These are phyloP conservation scores for Lepraria neglecta DNA, from an alignment of 495 filamentous ascomycete genomes.

Conservation along the genomic window DNA sequence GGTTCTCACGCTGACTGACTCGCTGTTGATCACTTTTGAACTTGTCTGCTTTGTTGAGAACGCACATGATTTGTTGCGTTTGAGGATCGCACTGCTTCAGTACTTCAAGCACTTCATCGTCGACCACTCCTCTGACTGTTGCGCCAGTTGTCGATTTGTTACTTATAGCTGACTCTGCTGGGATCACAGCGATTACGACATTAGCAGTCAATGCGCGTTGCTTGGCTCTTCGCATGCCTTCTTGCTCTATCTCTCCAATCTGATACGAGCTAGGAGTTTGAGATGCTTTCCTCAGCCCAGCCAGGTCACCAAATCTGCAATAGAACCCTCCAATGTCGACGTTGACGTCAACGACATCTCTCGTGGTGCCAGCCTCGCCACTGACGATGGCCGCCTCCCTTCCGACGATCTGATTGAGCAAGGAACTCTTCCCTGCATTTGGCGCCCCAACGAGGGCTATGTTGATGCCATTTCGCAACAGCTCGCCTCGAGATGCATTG, in stretches of 20 bases:
- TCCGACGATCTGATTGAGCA: conserved; percentile 87
- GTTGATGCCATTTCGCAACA: conserved; percentile 78
- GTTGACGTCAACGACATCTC: conserved; percentile 89
- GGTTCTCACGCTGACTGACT: background rate
- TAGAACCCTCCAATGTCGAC: conserved; percentile 86
- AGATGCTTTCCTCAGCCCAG: conserved; percentile 54
- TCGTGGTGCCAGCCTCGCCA: conserved; percentile 80
- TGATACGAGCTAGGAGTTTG: conserved; percentile 14
- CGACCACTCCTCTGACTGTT: background rate
- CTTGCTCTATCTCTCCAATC: conserved; percentile 72
- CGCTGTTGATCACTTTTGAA: conserved; percentile 16
- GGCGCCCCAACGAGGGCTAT: conserved; percentile 84
- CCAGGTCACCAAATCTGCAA: conserved; percentile 86
- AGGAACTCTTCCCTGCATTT: conserved; percentile 90
- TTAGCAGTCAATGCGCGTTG: conserved; percentile 76
- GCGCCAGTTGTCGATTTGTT: too few relatives aligned
- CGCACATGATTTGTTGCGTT: conserved; percentile 48
- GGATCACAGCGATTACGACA: conserved; percentile 74
- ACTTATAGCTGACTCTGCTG: conserved; percentile 47
- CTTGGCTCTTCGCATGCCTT: conserved; percentile 85
- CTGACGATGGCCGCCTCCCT: conserved; percentile 93
- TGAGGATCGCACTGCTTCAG: conserved; percentile 17
- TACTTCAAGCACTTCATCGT: conserved; percentile 22
- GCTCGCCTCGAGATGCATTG: conserved; percentile 76
- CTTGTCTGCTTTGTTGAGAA: conserved; percentile 47